Evolutionary conservation across 2,329 filamentous ascomycete species (phyloP), one percentile per base, ranked within the genome.

Genomic region (Drechmeria coniospora): DNA sequence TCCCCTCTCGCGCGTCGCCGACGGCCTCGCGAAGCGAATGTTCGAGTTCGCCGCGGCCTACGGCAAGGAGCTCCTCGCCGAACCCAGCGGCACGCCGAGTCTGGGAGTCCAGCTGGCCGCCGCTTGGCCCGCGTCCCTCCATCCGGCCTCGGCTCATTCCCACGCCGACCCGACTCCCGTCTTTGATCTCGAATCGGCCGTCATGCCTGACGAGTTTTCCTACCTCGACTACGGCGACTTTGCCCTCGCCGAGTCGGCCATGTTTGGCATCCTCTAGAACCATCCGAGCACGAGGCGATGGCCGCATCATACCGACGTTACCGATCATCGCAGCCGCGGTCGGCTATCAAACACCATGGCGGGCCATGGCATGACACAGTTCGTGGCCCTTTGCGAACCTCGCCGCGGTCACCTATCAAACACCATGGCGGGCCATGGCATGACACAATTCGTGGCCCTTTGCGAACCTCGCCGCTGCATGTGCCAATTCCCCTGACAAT

Each of bases 41-140:
- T 24, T 23, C 15, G 26, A 32, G 5, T 32, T 32, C n/a, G 26
- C 30, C 5, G 26, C 26, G 5, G 22, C 21, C 6, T 32, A 32
- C 20, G 30, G 30, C 12, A 23, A 23, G n/a, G 19, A 32, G 23
- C 11, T 22, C 10, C 23, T 28, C 20, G 23, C 24, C 14, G 27
- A 26, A 8, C 12, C 5, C 9, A 1, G 13, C 12, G 16, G 12
- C 25, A 2, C 25, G 18, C 13, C 2, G 3, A 2, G 8, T 11
- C 8, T 13, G 13, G 8, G 10, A 15, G 25, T 8, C 19, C 6
- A n/a, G 13, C 5, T 2, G 13, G 14, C 15, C 23, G 15, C 8
- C 23, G 8, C 17, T 25, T 6, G 14, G 12, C 12, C 9, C 14
- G 12, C 13, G 12, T 10, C 12, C 13, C 21, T 13, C 21, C 6